These are phyloP conservation scores for Cladophialophora bantiana DNA, from an alignment of 2,329 filamentous ascomycete genomes.

Conservation along the genomic window DNA sequence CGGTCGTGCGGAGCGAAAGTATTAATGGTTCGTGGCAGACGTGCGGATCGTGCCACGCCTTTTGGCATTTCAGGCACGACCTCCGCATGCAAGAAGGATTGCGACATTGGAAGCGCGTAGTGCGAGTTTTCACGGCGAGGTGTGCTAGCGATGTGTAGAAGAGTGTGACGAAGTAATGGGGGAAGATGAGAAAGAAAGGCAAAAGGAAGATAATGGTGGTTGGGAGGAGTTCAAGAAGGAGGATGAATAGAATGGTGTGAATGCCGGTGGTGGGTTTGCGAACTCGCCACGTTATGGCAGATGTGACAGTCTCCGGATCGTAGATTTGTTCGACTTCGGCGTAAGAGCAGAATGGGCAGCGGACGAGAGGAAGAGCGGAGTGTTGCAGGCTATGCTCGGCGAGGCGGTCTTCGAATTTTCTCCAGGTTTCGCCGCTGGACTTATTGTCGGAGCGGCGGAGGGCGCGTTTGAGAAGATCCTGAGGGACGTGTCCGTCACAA, in stretches of 20 bases:
- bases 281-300: conserved; percentile 63
- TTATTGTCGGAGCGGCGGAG: conserved; percentile 66
- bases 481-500: conserved; percentile 76
- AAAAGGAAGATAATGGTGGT: conserved; percentile 63
- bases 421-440: conserved; percentile 73
- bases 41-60: conserved; percentile 87
- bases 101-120: conserved; percentile 78
- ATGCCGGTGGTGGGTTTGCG: conserved; percentile 60
- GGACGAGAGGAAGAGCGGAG: conserved; percentile 75
- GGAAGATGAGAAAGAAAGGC: conserved; percentile 60
- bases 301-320: conserved; percentile 56
- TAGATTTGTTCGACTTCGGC: conserved; percentile 85
- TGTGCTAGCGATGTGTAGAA: conserved; percentile 69
- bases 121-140: conserved; percentile 72
- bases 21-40: conserved; percentile 85
- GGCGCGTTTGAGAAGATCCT: conserved; percentile 73
- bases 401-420: conserved; percentile 78
- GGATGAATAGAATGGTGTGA: conserved; percentile 56
- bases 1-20: conserved; percentile 81
- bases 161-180: conserved; percentile 58
- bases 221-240: conserved; percentile 54
- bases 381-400: conserved; percentile 77
- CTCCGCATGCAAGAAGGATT: conserved; percentile 70
- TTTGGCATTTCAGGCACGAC: conserved; percentile 83
- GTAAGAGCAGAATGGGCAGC: conserved; percentile 90